Evolutionary conservation across 306 rosid genomes (phyloP).

Genomic region (Casuarina cunninghamiana): DNA sequence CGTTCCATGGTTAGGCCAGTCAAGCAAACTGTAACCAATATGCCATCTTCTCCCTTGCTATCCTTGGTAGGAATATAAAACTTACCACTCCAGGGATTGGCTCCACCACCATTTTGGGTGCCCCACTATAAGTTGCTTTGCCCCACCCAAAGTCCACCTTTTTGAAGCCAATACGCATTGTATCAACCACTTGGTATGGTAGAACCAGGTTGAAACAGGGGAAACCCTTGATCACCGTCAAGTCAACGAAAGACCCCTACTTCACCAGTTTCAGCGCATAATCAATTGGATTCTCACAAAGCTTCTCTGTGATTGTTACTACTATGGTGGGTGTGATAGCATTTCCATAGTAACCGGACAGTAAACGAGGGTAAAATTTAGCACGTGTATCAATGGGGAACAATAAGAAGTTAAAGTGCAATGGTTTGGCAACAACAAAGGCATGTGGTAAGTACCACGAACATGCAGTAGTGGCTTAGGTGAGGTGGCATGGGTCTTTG

Average conservation of each 20-base stretch:
- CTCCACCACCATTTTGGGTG: conserved; percentile 50
- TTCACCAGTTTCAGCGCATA: conserved; percentile 34
- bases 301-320: neutral
- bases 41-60: conserved; percentile 41
- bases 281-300: conserved; percentile 11
- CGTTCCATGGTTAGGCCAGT: conserved; percentile 45
- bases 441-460: conserved; percentile 35
- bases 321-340: conserved; percentile 7
- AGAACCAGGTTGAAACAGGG: conserved; percentile 53
- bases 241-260: conserved; percentile 45
- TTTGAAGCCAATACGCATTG: conserved; percentile 48
- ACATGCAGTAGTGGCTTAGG: conserved; percentile 12
- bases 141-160: conserved; percentile 73
- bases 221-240: conserved; percentile 40
- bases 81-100: conserved; percentile 50
- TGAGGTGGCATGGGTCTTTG: conserved; percentile 20
- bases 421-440: conserved; percentile 30
- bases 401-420: conserved; percentile 8
- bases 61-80: conserved; percentile 38
- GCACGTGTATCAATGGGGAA: conserved; percentile 15
- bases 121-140: conserved; percentile 48
- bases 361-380: neutral
- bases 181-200: conserved; percentile 42
- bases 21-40: conserved; percentile 49
- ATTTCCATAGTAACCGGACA: conserved; percentile 37